These are phyloP conservation scores for Rhizomucor pusillus DNA, from an alignment of 371 early-diverging fungal genomes.

Conservation along the genomic window DNA sequence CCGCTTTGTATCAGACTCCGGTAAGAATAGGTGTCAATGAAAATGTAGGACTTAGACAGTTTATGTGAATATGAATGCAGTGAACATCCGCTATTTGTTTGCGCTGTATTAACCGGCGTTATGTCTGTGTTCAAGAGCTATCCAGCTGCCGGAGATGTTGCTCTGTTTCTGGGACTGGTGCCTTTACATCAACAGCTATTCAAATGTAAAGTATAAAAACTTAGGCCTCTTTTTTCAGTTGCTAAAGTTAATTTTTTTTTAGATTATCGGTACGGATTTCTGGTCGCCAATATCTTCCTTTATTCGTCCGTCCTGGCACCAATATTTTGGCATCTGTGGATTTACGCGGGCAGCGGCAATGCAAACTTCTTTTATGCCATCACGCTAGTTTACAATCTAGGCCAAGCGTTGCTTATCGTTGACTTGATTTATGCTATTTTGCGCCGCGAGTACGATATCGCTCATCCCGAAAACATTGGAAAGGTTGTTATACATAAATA, in stretches of 20 bases:
- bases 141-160: slow-evolving; percentile 84
- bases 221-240: no score
- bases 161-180: slow-evolving; percentile 77
- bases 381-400: slow-evolving; percentile 85
- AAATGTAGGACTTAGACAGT: not conserved
- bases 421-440: slow-evolving; percentile 76
- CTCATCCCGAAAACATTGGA: slow-evolving; percentile 57
- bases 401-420: slow-evolving; percentile 77
- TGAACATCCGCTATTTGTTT: slow-evolving; percentile 76
- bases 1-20: slow-evolving; percentile 75
- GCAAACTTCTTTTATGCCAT: slow-evolving; percentile 97
- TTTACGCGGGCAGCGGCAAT: slow-evolving; percentile 92
- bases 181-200: slow-evolving; percentile 79
- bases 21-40: slow-evolving; percentile 31
- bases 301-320: slow-evolving; percentile 81
- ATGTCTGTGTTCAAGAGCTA: slow-evolving; percentile 89
- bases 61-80: slow-evolving; percentile 24
- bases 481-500: slow-evolving; percentile 62
- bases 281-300: slow-evolving; percentile 63
- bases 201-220: slow-evolving; percentile 78
- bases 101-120: slow-evolving; percentile 65
- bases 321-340: slow-evolving; percentile 92
- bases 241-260: not conserved
- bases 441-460: slow-evolving; percentile 76
- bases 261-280: slow-evolving; percentile 71